Evolutionary conservation across 352 stramenopile genomes (phyloP), one percentile per base, ranked within the genome.

Genomic region (Globisporangium parvum): DNA sequence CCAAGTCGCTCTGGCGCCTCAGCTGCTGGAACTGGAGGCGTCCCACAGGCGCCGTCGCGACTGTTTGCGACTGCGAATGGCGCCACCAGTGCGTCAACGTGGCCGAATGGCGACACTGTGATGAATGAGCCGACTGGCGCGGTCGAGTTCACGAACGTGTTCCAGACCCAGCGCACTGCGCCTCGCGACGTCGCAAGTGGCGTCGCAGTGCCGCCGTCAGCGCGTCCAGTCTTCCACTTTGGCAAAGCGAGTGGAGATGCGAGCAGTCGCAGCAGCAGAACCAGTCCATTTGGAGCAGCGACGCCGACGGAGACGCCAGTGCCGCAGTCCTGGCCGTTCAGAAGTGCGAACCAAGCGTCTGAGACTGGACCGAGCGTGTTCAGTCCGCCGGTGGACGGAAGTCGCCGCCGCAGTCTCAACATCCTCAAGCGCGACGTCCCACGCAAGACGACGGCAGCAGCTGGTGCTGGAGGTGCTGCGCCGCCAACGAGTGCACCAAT

Each of bases 141-240:
- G 9, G 31, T 28, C 17, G 53, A 53, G 26, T 55, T 60, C 31
- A 55, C 55, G 24, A 62, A 42, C 42, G 42, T 56, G 23, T 52
- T 62, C 12, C 24, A 47, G 23, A 17, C n/a, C 18, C 55, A 45
- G 17, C 24, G 47, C 8, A 39, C 26, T 12, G 33, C 45, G 21
- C 28, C 17, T 28, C 31, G 35, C n/a, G 18, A 24, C 20, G 3
- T 35, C 24, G 17, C 54, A 18, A 52, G 51, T n/a, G 17, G 21
- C 12, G 5, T 20, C 17, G 15, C 48, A 46, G 39, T 2, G n/a
- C 15, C 23, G 24, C 24, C 52, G 35, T 12, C 8, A 20, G 5
- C 35, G 9, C 54, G 8, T 53, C 53, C 53, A 26, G 44, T 28
- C 3, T 59, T 59, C 23, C 53, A 53, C 15, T 53, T 59, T 47